phyloP scores from a whole-genome alignment of 2,329 filamentous ascomycete species.

The Botrytis paeoniae region DNA sequence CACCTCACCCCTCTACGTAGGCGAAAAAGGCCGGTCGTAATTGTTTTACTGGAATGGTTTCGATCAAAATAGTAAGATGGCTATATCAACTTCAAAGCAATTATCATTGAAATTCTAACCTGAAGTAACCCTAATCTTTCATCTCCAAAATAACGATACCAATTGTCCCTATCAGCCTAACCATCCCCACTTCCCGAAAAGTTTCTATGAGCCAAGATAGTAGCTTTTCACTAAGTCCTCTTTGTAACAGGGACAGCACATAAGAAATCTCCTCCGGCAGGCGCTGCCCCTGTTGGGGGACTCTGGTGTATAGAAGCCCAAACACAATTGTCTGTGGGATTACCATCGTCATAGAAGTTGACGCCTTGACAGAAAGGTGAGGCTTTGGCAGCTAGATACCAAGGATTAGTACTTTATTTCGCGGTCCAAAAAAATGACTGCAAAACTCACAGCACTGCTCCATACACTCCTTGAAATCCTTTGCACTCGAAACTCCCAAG shows the following conservation, averaged over 20 bases:
- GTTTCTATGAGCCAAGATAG: background rate
- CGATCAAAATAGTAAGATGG: background rate
- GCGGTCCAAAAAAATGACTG: background rate
- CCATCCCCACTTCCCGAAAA: background rate
- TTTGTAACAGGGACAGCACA: constrained; percentile 5
- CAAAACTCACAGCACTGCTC: constrained; percentile 13
- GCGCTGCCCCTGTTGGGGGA: background rate
- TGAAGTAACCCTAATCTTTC: background rate
- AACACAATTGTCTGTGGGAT: constrained; percentile 7
- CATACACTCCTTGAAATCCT: constrained; percentile 14
- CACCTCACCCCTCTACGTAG: background rate
- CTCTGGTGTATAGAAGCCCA: background rate
- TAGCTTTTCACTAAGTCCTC: background rate
- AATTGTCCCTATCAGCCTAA: background rate
- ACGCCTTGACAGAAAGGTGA: background rate
- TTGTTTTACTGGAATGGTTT: background rate
- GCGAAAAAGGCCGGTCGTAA: background rate
- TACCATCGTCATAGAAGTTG: constrained; percentile 9
- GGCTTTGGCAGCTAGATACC: background rate
- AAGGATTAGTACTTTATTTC: background rate
- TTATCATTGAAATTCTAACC: constrained; percentile 12
- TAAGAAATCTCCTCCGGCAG: background rate
- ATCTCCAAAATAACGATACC: background rate
- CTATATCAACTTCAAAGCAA: background rate
- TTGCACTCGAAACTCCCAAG: constrained; percentile 9